Conservation (phyloP, 306 rosid genomes). For the Fagus crenata region DNA sequence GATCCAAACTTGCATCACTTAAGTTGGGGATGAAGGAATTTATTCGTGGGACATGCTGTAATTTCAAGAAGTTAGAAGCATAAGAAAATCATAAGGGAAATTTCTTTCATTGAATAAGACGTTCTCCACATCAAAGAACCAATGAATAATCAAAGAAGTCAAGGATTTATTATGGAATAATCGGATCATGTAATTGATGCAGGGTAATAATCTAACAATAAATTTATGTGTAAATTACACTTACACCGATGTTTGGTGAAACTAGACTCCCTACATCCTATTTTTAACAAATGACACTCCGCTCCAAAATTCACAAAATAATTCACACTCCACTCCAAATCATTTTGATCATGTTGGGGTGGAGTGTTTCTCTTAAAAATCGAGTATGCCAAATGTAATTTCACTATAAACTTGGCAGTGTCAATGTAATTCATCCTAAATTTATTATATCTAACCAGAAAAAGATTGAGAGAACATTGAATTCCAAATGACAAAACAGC, state of each 20-base stretch:
- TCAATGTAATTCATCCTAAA: too few species aligned
- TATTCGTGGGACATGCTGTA: slow-evolving; percentile 84
- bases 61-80: slow-evolving; percentile 30
- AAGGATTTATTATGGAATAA: neutral
- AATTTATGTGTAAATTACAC: neutral
- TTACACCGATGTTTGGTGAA: too few species aligned
- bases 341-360: too few species aligned
- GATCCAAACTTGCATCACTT: slow-evolving; percentile 78
- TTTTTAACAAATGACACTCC: too few species aligned
- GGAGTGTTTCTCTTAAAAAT: too few species aligned
- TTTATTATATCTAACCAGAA: slow-evolving; percentile 5
- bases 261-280: too few species aligned
- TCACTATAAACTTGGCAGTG: too few species aligned
- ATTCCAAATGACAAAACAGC: neutral
- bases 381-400: too few species aligned
- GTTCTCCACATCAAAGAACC: slow-evolving; percentile 1
- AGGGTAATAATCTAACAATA: neutral
- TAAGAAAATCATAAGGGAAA: slow-evolving; percentile 14
- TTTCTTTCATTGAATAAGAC: neutral
- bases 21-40: slow-evolving; percentile 71
- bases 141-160: slow-evolving; percentile 1
- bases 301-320: too few species aligned
- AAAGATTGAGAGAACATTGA: neutral
- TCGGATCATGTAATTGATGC: neutral
- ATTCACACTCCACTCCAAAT: too few species aligned